Evolutionary conservation across 352 stramenopile genomes (phyloP).

Genomic region (Pythium plurisporium): DNA sequence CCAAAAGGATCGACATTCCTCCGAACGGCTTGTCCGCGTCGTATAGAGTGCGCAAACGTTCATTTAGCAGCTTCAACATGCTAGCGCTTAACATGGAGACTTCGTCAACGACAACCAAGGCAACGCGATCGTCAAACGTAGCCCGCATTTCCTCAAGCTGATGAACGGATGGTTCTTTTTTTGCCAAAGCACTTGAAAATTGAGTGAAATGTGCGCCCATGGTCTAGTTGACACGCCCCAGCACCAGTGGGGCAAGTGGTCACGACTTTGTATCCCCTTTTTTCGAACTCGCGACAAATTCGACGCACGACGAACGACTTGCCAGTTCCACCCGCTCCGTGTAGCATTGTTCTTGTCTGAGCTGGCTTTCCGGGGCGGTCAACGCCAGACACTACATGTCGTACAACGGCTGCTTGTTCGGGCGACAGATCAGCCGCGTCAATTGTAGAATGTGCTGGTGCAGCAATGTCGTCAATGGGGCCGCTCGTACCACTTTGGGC

Average conservation of each 20-base stretch:
- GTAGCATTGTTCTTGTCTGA: neutral
- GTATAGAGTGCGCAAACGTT: conserved; percentile 3
- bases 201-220: neutral
- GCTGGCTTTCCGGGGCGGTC: neutral
- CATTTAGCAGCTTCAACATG: neutral
- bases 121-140: neutral
- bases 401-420: conserved; percentile 4
- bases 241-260: neutral
- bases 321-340: neutral
- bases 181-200: neutral
- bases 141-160: neutral
- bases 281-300: neutral
- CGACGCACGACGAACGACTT: neutral
- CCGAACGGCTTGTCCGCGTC: neutral
- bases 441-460: neutral
- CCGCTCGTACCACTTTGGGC: neutral
- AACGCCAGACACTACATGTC: neutral
- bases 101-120: conserved; percentile 11
- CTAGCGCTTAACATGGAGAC: conserved; percentile 6
- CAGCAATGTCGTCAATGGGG: neutral
- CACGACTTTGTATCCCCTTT: too few species aligned
- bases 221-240: neutral
- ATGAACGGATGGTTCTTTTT: neutral
- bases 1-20: conserved; percentile 6
- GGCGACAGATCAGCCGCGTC: neutral